Evolutionary conservation across 768 basidiomycete genomes (phyloP).

Genomic region (Tylopilus rubrobrunneus): DNA sequence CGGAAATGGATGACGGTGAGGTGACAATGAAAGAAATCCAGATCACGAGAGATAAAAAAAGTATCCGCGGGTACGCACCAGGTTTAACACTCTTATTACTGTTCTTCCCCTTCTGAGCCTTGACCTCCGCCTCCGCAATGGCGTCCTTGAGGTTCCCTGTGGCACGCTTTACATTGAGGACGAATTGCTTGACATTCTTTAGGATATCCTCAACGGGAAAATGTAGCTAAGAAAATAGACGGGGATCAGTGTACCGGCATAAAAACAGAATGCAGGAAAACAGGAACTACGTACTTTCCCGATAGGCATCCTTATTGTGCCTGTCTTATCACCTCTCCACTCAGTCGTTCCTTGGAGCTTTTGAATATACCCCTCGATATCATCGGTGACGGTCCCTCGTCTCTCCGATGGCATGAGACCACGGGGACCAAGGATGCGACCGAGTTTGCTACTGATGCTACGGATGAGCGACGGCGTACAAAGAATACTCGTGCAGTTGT

Average conservation of each 20-base stretch:
- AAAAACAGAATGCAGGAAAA: background rate
- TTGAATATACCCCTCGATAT: conserved; percentile 77
- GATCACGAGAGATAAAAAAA: background rate
- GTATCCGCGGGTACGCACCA: conserved; percentile 16
- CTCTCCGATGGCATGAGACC: conserved; percentile 95
- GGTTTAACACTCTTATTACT: conserved; percentile 45
- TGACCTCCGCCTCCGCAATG: conserved; percentile 36
- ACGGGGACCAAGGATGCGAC: conserved; percentile 77
- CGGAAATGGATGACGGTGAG: background rate
- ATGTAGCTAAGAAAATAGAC: conserved; percentile 49
- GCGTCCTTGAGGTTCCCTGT: conserved; percentile 64
- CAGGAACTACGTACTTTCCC: conserved; percentile 52
- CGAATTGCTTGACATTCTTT: conserved; percentile 74
- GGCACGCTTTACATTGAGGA: conserved; percentile 67
- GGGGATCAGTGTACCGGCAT: background rate
- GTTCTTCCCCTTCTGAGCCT: conserved; percentile 35
- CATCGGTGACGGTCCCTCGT: conserved; percentile 91
- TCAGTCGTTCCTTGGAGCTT: conserved; percentile 79
- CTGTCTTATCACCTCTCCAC: conserved; percentile 89
- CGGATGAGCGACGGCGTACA: conserved; percentile 77
- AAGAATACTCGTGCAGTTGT: conserved; percentile 75
- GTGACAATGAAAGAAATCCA: background rate
- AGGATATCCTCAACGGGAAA: conserved; percentile 75
- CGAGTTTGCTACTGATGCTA: conserved; percentile 76
- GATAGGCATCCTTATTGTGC: conserved; percentile 79